These are phyloP conservation scores for Backusella circina DNA, from an alignment of 192 early-diverging fungal species.

Conservation along the genomic window DNA sequence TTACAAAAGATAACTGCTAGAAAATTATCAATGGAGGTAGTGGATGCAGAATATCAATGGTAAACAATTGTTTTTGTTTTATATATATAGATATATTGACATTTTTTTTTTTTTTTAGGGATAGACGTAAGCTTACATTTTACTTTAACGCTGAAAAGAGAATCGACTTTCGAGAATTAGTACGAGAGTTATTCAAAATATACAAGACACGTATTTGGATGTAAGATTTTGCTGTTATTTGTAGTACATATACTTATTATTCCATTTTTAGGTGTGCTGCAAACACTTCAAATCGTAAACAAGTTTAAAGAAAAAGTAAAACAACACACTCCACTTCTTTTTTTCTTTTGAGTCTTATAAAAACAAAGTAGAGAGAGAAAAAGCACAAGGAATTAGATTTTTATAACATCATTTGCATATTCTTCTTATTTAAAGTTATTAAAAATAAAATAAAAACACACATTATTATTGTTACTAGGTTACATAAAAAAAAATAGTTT, in stretches of 20 bases:
- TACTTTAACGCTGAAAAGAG: constrained; percentile 92
- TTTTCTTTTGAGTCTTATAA: neutral
- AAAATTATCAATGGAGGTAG: constrained; percentile 90
- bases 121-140: constrained; percentile 95
- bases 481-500: no score
- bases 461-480: no score
- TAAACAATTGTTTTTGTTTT: neutral
- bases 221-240: constrained; percentile 32
- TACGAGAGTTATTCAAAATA: constrained; percentile 92
- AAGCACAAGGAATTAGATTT: neutral
- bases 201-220: constrained; percentile 99
- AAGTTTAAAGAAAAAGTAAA: no score
- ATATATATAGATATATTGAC: neutral
- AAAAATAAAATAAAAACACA: neutral
- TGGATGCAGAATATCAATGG: constrained; percentile 97
- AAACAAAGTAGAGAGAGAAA: neutral
- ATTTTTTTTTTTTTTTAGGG: constrained; percentile 47
- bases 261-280: constrained; percentile 6
- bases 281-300: neutral
- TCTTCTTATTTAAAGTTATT: neutral
- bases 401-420: neutral
- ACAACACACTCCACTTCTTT: neutral
- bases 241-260: neutral
- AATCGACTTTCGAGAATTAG: constrained; percentile 95
- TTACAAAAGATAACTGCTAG: constrained; percentile 84